Conservation (phyloP, 441 rosid species). For the Pelargonium fulgidum region DNA sequence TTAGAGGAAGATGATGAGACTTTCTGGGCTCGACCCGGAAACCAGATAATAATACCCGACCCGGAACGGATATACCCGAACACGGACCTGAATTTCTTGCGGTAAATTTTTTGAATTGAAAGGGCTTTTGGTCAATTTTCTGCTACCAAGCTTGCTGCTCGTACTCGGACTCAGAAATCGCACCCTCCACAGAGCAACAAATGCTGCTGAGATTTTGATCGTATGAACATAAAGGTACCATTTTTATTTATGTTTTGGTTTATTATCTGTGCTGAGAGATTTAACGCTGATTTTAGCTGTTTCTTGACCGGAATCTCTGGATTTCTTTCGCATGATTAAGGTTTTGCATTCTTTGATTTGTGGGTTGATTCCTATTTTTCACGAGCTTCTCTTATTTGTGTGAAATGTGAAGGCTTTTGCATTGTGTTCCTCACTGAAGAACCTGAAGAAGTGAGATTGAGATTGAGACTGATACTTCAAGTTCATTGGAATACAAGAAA, state of each 20-base stretch:
- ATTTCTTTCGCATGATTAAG: neutral
- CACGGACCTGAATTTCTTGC: too few species aligned
- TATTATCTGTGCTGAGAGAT: neutral
- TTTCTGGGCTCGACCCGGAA: neutral
- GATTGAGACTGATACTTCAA: neutral
- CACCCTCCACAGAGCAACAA: neutral
- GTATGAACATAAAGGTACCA: neutral
- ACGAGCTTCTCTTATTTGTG: neutral
- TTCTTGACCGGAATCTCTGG: neutral
- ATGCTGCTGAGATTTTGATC: neutral
- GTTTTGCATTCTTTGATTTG: neutral
- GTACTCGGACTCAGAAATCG: neutral
- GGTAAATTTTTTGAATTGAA: neutral
- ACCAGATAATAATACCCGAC: neutral
- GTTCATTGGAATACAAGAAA: neutral
- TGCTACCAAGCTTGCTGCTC: neutral
- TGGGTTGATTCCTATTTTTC: neutral
- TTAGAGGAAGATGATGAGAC: slow-evolving; percentile 4
- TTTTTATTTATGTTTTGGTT: neutral
- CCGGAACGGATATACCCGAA: too few species aligned
- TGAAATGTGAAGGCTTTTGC: neutral
- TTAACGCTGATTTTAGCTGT: neutral
- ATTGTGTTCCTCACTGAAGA: neutral
- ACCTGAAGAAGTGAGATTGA: neutral
- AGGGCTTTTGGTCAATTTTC: too few species aligned